A percentile compares a stretch with the other conserved stretches of the same genome.
phyloP scores from a whole-genome alignment of 371 early-diverging fungal genomes.

The Blakeslea trispora region DNA sequence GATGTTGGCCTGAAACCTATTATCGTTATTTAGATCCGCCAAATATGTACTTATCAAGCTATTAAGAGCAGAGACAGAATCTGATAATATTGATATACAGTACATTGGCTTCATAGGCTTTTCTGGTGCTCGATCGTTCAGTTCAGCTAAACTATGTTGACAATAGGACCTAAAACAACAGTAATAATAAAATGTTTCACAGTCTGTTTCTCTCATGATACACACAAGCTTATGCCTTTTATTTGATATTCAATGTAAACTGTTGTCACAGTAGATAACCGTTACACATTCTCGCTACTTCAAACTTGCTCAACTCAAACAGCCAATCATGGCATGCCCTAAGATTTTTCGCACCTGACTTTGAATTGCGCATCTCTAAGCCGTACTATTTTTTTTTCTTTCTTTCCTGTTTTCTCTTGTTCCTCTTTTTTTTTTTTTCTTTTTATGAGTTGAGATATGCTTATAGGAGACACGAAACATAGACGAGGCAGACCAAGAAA shows the following conservation, averaged over 20 bases:
- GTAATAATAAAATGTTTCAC: background rate
- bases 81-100: conserved; percentile 27
- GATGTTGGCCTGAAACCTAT: no score
- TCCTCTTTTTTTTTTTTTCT: background rate
- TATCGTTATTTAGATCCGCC: conserved; percentile 27
- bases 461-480: background rate
- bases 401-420: background rate
- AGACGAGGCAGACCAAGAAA: conserved; percentile 26
- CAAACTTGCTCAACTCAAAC: no score
- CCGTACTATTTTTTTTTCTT: background rate
- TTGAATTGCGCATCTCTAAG: background rate
- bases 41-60: conserved; percentile 29
- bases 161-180: background rate
- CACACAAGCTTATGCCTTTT: no score
- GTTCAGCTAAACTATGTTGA: conserved; percentile 13
- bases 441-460: conserved; percentile 1
- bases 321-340: background rate
- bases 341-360: background rate
- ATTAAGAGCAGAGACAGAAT: conserved; percentile 11
- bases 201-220: no score
- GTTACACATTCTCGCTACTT: no score
- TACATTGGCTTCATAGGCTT: conserved; percentile 24
- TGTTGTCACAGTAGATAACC: no score
- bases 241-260: no score
- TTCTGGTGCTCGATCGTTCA: conserved; percentile 23